Percentiles rank a stretch among this genome's conserved stretches.
These are phyloP conservation scores for Polytrichum commune DNA, from an alignment of 225 moss, liverwort and hornwort genomes.

Conservation along the genomic window DNA sequence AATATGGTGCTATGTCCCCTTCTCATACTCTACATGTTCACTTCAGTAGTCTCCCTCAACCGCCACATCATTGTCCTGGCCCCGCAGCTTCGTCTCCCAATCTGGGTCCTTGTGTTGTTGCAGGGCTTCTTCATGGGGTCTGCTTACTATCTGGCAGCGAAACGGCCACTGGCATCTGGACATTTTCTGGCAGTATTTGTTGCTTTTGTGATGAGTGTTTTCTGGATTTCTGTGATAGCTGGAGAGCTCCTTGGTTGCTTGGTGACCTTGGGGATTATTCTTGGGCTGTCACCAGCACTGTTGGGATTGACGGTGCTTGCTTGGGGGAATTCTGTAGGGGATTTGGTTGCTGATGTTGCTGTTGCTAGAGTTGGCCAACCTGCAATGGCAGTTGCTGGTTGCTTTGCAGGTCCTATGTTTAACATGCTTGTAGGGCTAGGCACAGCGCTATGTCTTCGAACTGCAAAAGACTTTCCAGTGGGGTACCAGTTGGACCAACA, in stretches of 20 bases:
- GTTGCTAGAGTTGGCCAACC: constrained; percentile 65
- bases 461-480: constrained; percentile 39
- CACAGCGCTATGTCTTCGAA: constrained; percentile 48
- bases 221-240: constrained; percentile 65
- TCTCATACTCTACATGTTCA: constrained; percentile 56
- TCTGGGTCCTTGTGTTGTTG: constrained; percentile 50
- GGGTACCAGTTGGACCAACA: constrained; percentile 46
- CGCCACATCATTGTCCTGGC: constrained; percentile 47
- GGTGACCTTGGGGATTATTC: constrained; percentile 48
- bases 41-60: constrained; percentile 49
- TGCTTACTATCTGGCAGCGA: constrained; percentile 47
- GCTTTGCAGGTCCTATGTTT: constrained; percentile 74
- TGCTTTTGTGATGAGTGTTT: constrained; percentile 62
- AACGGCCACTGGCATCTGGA: constrained; percentile 48
- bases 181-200: constrained; percentile 34
- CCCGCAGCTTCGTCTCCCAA: constrained; percentile 42
- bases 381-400: constrained; percentile 61
- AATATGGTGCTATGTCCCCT: constrained; percentile 60
- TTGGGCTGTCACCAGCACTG: constrained; percentile 54
- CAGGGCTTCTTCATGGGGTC: constrained; percentile 56
- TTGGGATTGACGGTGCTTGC: constrained; percentile 64
- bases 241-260: constrained; percentile 63
- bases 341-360: constrained; percentile 59
- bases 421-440: constrained; percentile 68
- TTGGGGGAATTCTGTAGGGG: constrained; percentile 69